These are phyloP conservation scores for Geotrichum ghanense DNA, from an alignment of 805 yeast genomes.

Conservation along the genomic window DNA sequence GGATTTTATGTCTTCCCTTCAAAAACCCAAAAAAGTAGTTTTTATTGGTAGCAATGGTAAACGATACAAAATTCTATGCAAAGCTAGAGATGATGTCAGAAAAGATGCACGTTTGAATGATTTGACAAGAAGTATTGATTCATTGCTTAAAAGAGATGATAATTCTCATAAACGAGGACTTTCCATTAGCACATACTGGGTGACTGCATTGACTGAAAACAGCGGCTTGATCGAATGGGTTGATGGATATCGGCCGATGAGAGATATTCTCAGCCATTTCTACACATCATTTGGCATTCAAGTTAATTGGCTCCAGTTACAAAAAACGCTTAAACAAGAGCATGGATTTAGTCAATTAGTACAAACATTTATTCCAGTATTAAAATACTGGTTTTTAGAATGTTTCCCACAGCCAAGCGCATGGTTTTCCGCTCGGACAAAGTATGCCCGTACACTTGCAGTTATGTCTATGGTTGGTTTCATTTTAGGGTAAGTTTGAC, in stretches of 20 bases:
- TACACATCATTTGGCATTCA: constrained; percentile 33
- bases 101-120: constrained; percentile 94
- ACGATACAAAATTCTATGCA: constrained; percentile 67
- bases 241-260: constrained; percentile 58
- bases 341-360: constrained; percentile 26
- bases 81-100: constrained; percentile 80
- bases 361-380: constrained; percentile 34
- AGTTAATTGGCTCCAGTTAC: constrained; percentile 20
- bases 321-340: constrained; percentile 25
- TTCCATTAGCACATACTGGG: constrained; percentile 72
- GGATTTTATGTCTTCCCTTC: constrained; percentile 67
- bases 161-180: constrained; percentile 68
- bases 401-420: constrained; percentile 79
- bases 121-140: constrained; percentile 76
- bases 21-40: constrained; percentile 70
- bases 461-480: constrained; percentile 98
- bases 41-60: constrained; percentile 70
- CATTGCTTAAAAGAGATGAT: constrained; percentile 49
- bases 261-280: constrained; percentile 42
- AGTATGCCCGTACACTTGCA: constrained; percentile 69
- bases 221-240: constrained; percentile 92
- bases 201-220: constrained; percentile 73
- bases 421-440: constrained; percentile 75
- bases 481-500: constrained; percentile 45
- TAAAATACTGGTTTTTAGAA: constrained; percentile 80